Evolutionary conservation across 495 filamentous ascomycete genomes (phyloP), one percentile per base, ranked within the genome.

Genomic region (Talaromyces nanjingensis): DNA sequence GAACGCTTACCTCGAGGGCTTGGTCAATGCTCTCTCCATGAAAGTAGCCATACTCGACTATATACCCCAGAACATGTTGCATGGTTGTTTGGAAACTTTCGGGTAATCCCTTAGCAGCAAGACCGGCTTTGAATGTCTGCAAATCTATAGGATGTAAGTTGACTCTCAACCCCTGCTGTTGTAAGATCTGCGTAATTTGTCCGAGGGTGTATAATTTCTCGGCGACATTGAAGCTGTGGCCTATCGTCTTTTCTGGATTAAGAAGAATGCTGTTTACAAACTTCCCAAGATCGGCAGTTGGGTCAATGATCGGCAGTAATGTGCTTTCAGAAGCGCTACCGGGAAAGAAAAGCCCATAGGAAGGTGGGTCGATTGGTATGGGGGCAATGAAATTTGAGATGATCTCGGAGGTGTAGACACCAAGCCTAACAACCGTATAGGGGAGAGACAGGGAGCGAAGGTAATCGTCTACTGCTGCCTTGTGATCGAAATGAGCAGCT

Each of bases 261-360:
- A 60, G 37, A n/a, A 60, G 59, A 18, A 60, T 60, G 16, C 34
- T 25, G 18, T 60, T 47, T 2, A 60, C 22, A 27, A 60, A 60
- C 37, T 60, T 60, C 3, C 59, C 59, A 24, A 60, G 22, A 14
- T 60, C 59, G 16, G 37, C 37, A 49, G 22, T 6, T 25, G 33
- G 33, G 7, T 60, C 37, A 27, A 60, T 60, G 11, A 49, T 60
- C 11, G 59, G 59, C 11, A 60, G 7, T 6, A 9, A 25, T 11
- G 22, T 60, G 20, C 18, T 45, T 8, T 22, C 16, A 47, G 34
- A 7, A 16, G 37, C 25, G 14, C 9, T 6, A 2, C 39, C 59
- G 1, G 37, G 37, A 20, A 37, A 60, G 33, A 24, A 47, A 1
- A 60, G 33, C 9, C 59, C 59, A 27, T 60, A 60, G 14, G 59